Conservation (phyloP, 306 rosid genomes). For the Herpetospermum pedunculosum region DNA sequence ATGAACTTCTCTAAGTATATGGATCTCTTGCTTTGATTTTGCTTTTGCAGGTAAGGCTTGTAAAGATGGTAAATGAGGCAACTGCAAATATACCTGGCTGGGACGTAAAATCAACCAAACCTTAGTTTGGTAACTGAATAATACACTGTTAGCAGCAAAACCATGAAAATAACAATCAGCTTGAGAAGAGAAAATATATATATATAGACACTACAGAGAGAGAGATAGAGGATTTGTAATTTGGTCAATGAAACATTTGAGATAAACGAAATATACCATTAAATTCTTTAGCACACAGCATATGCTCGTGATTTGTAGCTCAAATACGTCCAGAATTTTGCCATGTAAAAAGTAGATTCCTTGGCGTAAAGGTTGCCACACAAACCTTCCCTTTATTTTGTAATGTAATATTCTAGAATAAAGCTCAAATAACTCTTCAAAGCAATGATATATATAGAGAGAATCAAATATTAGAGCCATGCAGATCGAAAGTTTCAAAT, state of each 20-base stretch:
- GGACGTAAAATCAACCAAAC: slow-evolving; percentile 1
- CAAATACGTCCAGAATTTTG: background rate
- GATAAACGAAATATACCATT: background rate
- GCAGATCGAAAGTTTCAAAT: too few species aligned
- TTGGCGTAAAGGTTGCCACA: background rate
- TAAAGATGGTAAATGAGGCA: slow-evolving; percentile 60
- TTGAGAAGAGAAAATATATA: background rate
- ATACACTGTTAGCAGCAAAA: background rate
- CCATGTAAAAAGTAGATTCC: background rate
- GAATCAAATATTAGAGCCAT: background rate
- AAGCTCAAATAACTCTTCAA: background rate
- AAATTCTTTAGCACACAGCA: background rate
- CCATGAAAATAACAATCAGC: background rate
- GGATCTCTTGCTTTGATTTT: background rate
- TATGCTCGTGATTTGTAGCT: background rate
- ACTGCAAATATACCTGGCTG: slow-evolving; percentile 49
- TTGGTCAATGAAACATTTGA: background rate
- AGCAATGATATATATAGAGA: background rate
- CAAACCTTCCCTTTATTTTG: background rate
- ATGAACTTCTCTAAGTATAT: background rate
- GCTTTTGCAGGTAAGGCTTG: slow-evolving; percentile 42
- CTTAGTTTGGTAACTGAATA: background rate
- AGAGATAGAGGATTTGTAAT: background rate
- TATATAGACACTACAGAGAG: background rate
- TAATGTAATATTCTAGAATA: background rate